Conservation (phyloP, 2,329 filamentous ascomycete species). For the Arthrobotrys iridis region DNA sequence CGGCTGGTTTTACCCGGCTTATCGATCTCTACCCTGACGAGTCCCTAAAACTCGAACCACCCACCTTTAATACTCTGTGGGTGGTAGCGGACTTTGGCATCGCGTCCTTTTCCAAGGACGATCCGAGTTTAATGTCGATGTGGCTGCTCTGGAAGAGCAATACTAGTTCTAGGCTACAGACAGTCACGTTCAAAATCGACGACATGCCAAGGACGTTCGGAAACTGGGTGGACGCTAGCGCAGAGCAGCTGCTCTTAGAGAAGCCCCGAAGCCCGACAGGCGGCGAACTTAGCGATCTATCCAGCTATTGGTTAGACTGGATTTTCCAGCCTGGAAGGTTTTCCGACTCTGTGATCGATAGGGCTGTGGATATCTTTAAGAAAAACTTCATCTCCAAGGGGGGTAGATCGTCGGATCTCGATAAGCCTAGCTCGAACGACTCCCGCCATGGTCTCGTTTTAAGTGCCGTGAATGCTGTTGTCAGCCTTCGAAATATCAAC, state of each 20-base stretch:
- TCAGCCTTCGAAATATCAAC: slow-evolving; percentile 32
- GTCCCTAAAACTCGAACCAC: slow-evolving; percentile 73
- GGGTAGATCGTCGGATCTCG: slow-evolving; percentile 38
- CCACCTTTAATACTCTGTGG: slow-evolving; percentile 79
- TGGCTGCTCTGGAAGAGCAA: slow-evolving; percentile 90
- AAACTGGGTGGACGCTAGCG: slow-evolving; percentile 75
- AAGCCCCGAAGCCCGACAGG: slow-evolving; percentile 59
- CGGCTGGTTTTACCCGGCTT: slow-evolving; percentile 55
- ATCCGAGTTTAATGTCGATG: slow-evolving; percentile 69
- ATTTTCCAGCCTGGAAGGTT: slow-evolving; percentile 87
- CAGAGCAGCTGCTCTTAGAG: slow-evolving; percentile 69
- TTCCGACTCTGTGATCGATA: slow-evolving; percentile 80
- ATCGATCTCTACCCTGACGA: slow-evolving; percentile 75
- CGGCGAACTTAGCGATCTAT: slow-evolving; percentile 68
- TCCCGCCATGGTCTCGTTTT: slow-evolving; percentile 39
- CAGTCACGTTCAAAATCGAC: slow-evolving; percentile 76
- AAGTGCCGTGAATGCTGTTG: slow-evolving; percentile 39
- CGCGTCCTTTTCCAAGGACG: slow-evolving; percentile 64
- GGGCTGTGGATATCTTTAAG: slow-evolving; percentile 82
- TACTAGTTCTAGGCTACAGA: slow-evolving; percentile 78
- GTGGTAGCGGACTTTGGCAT: slow-evolving; percentile 80
- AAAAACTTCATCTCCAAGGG: slow-evolving; percentile 48
- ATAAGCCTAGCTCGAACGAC: slow-evolving; percentile 38
- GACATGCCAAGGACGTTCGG: slow-evolving; percentile 72
- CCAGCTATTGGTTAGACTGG: slow-evolving; percentile 85